A percentile compares a stretch with the other conserved stretches of the same genome.
Evolutionary conservation across 1,284 basidiomycete species (phyloP).

Genomic region (Laetiporus sulphureus): DNA sequence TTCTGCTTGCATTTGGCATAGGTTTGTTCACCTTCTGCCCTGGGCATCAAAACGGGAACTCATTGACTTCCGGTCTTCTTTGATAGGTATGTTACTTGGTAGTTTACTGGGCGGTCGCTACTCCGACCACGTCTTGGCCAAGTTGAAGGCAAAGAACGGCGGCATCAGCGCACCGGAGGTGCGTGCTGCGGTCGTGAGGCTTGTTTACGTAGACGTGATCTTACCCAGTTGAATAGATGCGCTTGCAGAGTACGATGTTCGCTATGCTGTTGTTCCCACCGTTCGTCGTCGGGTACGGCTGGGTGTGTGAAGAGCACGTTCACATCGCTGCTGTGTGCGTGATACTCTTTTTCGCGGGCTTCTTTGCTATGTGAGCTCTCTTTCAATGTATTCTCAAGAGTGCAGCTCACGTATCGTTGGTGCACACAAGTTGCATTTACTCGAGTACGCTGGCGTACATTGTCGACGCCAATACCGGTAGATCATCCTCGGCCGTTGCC

Average conservation of each 20-base stretch:
- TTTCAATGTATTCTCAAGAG: not conserved
- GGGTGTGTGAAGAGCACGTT: slow-evolving; percentile 62
- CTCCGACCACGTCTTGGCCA: slow-evolving; percentile 60
- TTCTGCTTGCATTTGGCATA: slow-evolving; percentile 68
- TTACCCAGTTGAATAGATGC: too few species aligned
- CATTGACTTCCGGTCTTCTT: not conserved
- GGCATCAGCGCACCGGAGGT: slow-evolving; percentile 67
- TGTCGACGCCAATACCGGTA: slow-evolving; percentile 70
- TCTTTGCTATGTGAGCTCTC: slow-evolving; percentile 56
- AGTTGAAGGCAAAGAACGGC: slow-evolving; percentile 51
- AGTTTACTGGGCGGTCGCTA: slow-evolving; percentile 72
- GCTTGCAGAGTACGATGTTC: slow-evolving; percentile 55
- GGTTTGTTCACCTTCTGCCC: slow-evolving; percentile 47
- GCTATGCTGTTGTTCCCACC: slow-evolving; percentile 52
- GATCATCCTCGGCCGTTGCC: slow-evolving; percentile 63
- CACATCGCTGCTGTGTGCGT: slow-evolving; percentile 59
- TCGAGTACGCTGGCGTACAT: slow-evolving; percentile 65
- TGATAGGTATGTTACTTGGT: slow-evolving; percentile 57
- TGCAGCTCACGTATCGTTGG: not conserved
- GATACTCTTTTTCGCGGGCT: slow-evolving; percentile 59
- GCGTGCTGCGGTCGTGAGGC: slow-evolving; percentile 14
- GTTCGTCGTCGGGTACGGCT: slow-evolving; percentile 66
- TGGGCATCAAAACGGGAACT: too few species aligned
- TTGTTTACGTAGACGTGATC: too few species aligned
- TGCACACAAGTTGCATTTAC: slow-evolving; percentile 12